Evolutionary conservation across 2,329 filamentous ascomycete species (phyloP).

Genomic region (Scorias spongiosa): DNA sequence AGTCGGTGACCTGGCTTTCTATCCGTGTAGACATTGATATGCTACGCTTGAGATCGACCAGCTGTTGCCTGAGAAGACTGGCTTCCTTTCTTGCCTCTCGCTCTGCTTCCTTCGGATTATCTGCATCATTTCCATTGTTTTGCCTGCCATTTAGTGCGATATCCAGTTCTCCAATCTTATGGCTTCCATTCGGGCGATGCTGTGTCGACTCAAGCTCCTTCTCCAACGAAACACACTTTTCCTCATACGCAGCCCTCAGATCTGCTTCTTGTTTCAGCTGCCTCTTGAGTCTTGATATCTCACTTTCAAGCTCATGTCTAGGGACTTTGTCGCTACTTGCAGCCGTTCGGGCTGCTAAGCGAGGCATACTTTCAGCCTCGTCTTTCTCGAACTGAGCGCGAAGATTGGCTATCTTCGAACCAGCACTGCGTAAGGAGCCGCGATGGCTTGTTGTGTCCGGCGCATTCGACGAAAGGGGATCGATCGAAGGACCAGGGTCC

Average conservation of each 20-base stretch:
- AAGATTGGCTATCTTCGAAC: conserved; percentile 16
- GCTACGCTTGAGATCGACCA: conserved; percentile 54
- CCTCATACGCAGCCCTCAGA: conserved; percentile 7
- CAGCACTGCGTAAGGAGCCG: conserved; percentile 7
- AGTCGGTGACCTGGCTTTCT: conserved; percentile 48
- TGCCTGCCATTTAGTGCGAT: not conserved
- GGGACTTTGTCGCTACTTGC: conserved; percentile 3
- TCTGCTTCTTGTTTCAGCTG: conserved; percentile 11
- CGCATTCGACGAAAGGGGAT: not conserved
- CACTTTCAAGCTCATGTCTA: conserved; percentile 3
- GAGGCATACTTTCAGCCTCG: conserved; percentile 3
- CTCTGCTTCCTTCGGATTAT: not conserved
- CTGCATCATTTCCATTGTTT: not conserved
- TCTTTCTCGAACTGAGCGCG: conserved; percentile 15
- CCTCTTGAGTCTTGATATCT: not conserved
- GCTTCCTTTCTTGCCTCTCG: conserved; percentile 7
- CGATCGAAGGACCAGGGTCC: not conserved
- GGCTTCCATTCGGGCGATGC: no score
- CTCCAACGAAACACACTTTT: conserved; percentile 3
- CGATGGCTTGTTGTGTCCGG: not conserved
- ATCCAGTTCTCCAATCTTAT: not conserved
- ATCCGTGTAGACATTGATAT: conserved; percentile 51
- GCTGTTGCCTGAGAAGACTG: conserved; percentile 32
- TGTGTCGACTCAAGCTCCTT: conserved; percentile 1
- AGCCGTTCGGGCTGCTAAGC: conserved; percentile 1